phyloP scores from a whole-genome alignment of 2,329 filamentous ascomycete genomes.

The Colletotrichum sp. region DNA sequence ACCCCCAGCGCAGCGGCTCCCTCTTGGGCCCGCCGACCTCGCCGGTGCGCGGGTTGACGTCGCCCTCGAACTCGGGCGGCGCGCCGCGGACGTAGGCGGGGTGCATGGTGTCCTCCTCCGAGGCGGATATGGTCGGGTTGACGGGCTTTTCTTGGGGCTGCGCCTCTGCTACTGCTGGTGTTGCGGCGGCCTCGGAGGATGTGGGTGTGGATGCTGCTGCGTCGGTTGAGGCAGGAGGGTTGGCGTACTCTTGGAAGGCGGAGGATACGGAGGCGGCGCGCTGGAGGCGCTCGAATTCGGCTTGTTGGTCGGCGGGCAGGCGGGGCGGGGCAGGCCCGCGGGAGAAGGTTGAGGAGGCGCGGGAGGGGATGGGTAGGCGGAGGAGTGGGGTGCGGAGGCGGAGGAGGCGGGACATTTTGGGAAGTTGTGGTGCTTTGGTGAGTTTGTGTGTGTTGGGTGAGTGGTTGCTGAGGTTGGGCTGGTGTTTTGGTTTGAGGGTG shows the following conservation, averaged over 20 bases:
- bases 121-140: conserved; percentile 25
- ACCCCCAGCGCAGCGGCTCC: conserved; percentile 89
- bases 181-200: conserved; percentile 23
- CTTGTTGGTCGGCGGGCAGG: conserved; percentile 87
- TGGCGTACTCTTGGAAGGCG: conserved; percentile 37
- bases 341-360: conserved; percentile 46
- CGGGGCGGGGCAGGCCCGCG: conserved; percentile 77
- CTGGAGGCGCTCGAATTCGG: conserved; percentile 88
- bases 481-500: background rate
- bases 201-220: background rate
- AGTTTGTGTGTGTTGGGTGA: background rate
- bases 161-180: conserved; percentile 22
- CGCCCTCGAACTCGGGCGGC: conserved; percentile 90
- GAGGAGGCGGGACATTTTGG: conserved; percentile 30
- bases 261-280: conserved; percentile 57
- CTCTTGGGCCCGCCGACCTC: conserved; percentile 98
- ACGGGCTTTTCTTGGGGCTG: background rate
- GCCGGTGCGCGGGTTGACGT: conserved; percentile 90
- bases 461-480: background rate
- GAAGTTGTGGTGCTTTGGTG: background rate
- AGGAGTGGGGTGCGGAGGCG: conserved; percentile 15
- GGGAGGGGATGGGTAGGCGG: background rate
- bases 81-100: conserved; percentile 78
- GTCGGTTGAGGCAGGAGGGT: background rate
- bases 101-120: conserved; percentile 55